Percentiles rank a stretch among this genome's conserved stretches.
Conservation (phyloP, 2,329 filamentous ascomycete genomes). For the Periconia sp. region DNA sequence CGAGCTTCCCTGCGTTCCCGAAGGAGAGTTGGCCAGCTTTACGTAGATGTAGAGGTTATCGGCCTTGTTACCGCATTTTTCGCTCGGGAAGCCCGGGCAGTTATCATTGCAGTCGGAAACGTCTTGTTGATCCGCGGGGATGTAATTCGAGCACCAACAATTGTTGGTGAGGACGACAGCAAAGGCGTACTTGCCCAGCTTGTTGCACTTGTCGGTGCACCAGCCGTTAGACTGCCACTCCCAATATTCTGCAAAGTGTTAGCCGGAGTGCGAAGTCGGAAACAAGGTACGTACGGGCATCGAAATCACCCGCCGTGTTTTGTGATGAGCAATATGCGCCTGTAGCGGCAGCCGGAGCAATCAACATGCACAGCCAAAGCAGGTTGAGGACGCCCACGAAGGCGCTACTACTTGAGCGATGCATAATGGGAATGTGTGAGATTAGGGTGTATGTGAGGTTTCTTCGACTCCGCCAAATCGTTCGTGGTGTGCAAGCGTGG, state of each 20-base stretch:
- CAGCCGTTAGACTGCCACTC: constrained; percentile 70
- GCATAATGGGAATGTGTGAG: no score
- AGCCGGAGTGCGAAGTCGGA: constrained; percentile 3
- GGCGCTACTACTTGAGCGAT: constrained; percentile 9
- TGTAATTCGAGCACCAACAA: constrained; percentile 79
- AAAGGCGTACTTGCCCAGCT: constrained; percentile 62
- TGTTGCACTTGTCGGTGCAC: constrained; percentile 66
- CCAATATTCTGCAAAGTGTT: constrained; percentile 30
- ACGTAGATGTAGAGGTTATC: constrained; percentile 70
- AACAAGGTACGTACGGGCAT: constrained; percentile 38
- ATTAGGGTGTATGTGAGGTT: constrained; percentile 5
- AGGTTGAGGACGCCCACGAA: constrained; percentile 25
- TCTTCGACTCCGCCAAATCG: constrained; percentile 12
- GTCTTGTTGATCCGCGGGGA: constrained; percentile 55
- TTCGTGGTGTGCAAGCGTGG: constrained; percentile 5
- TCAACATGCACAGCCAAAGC: constrained; percentile 23
- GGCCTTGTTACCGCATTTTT: constrained; percentile 67
- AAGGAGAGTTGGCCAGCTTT: constrained; percentile 53
- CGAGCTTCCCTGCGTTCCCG: constrained; percentile 61
- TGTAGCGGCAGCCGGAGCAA: constrained; percentile 16
- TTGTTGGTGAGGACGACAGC: constrained; percentile 68
- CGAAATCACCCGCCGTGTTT: constrained; percentile 46
- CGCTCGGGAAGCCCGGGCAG: constrained; percentile 73
- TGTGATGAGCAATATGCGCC: constrained; percentile 53
- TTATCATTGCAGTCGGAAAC: constrained; percentile 58